Base-by-base conservation (phyloP, 805 yeast genomes). In the Saccharomycopsis microspora region DNA sequence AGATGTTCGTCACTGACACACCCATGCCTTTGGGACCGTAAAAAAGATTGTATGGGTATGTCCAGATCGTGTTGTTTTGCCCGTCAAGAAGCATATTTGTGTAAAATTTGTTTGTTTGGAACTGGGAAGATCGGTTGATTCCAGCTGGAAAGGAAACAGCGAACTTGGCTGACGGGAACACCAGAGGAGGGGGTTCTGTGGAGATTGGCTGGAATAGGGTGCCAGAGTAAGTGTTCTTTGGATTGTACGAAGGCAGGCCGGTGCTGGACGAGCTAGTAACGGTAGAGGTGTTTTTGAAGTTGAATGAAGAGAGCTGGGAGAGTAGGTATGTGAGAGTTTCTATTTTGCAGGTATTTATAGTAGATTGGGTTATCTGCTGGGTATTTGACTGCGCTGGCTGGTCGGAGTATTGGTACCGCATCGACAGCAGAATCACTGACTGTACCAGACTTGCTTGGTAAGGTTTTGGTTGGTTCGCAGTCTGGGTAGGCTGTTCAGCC, bases 61-160 rank as follows among this genome's bases (percentile, higher is more conserved):
- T 69, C 64, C 72, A 83, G 3, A 72, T 74, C 44, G 78, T 71
- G 43, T 69, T 66, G 32, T 69, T 64, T 62, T 80, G 86, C 44
- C 62, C 63, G 31, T 67, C 80, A 11, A 82, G 65, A 53, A 80
- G 64, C 57, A 83, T 58, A 60, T 85, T 85, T 38, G 77, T 74
- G 63, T 75, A 82, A 62, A 84, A 85, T 63, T 82, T 84, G 68
- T 85, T 85, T 29, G 95, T 85, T 57, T 80, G 78, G 51, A 74
- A 69, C 9, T 39, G 48, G 78, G 65, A 34, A 33, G 29, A 19
- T n/a, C 27, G 31, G 7, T 42, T n/a, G 7, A 43, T 32, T 2
- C 7, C 28, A 35, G 53, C 53, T 10, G 80, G 78, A 39, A 75
- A 57, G 0, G 54, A 45, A 36, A 73, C 57, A 27, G 70, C 69